A percentile compares a stretch with the other conserved stretches of the same genome.
Evolutionary conservation across 2,329 filamentous ascomycete genomes (phyloP).

Genomic region (Neonectria coccinea): DNA sequence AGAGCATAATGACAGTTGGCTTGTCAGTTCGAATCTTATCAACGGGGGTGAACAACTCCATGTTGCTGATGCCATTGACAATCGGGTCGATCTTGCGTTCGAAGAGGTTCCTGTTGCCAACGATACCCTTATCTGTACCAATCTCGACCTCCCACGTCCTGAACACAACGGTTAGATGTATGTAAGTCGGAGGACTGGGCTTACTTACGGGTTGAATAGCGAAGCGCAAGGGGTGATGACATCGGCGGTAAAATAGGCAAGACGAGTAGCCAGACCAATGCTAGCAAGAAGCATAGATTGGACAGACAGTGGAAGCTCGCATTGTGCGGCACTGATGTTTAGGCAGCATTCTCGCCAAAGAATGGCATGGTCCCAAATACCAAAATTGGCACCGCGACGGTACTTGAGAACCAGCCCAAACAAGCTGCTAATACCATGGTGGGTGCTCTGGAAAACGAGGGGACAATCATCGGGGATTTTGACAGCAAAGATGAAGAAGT

Average conservation of each 20-base stretch:
- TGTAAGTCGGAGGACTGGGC: no score
- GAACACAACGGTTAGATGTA: neutral
- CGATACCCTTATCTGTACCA: slow-evolving; percentile 31
- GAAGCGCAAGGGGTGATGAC: slow-evolving; percentile 38
- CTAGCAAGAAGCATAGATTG: slow-evolving; percentile 36
- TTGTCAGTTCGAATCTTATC: slow-evolving; percentile 36
- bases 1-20: slow-evolving; percentile 37
- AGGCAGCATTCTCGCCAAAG: slow-evolving; percentile 37
- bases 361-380: slow-evolving; percentile 39
- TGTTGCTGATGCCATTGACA: slow-evolving; percentile 38
- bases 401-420: slow-evolving; percentile 34
- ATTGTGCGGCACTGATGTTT: slow-evolving; percentile 37
- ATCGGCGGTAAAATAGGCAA: slow-evolving; percentile 38
- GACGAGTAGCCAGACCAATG: slow-evolving; percentile 34
- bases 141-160: slow-evolving; percentile 38
- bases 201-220: slow-evolving; percentile 36
- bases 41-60: slow-evolving; percentile 32
- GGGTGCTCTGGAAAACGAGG: slow-evolving; percentile 36
- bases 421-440: slow-evolving; percentile 37
- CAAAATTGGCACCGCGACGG: slow-evolving; percentile 33
- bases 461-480: slow-evolving; percentile 32
- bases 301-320: slow-evolving; percentile 31
- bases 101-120: slow-evolving; percentile 33
- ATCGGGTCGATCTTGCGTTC: slow-evolving; percentile 36
- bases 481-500: slow-evolving; percentile 35